A percentile compares a stretch with the other conserved stretches of the same genome.
Conservation (phyloP, 768 basidiomycete species). For the Tricholoma hemisulphureum region DNA sequence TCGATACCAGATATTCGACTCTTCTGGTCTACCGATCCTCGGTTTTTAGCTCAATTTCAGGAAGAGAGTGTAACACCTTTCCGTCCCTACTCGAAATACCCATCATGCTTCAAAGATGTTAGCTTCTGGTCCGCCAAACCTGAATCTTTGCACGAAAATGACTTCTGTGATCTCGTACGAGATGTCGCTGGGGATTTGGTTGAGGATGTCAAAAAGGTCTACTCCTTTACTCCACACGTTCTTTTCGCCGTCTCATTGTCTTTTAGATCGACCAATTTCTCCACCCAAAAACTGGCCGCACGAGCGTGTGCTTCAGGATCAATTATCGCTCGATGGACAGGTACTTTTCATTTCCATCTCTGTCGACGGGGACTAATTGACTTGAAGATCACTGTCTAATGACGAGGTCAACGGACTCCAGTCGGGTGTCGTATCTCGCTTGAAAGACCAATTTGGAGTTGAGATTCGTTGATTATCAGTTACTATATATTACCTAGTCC, state of each 20-base stretch:
- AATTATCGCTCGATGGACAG: constrained; percentile 98
- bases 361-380: background rate
- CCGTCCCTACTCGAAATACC: constrained; percentile 90
- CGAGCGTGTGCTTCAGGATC: constrained; percentile 84
- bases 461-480: constrained; percentile 69
- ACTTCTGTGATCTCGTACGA: constrained; percentile 93
- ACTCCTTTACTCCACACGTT: constrained; percentile 16
- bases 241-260: constrained; percentile 7
- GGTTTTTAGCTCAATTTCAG: constrained; percentile 86
- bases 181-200: constrained; percentile 91
- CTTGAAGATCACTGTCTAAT: constrained; percentile 77
- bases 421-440: constrained; percentile 49
- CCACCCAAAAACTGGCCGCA: constrained; percentile 82
- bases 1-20: constrained; percentile 96
- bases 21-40: constrained; percentile 90
- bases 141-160: constrained; percentile 81
- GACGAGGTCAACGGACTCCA: constrained; percentile 88
- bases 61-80: constrained; percentile 77
- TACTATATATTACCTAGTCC: constrained; percentile 20
- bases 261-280: constrained; percentile 84
- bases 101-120: constrained; percentile 90
- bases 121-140: constrained; percentile 84
- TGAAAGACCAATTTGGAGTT: constrained; percentile 68
- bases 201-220: constrained; percentile 84
- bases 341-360: constrained; percentile 35